Percentiles rank a stretch among this genome's conserved stretches.
Conservation (phyloP, 2,329 filamentous ascomycete genomes). For the Colletotrichum tropicicola region DNA sequence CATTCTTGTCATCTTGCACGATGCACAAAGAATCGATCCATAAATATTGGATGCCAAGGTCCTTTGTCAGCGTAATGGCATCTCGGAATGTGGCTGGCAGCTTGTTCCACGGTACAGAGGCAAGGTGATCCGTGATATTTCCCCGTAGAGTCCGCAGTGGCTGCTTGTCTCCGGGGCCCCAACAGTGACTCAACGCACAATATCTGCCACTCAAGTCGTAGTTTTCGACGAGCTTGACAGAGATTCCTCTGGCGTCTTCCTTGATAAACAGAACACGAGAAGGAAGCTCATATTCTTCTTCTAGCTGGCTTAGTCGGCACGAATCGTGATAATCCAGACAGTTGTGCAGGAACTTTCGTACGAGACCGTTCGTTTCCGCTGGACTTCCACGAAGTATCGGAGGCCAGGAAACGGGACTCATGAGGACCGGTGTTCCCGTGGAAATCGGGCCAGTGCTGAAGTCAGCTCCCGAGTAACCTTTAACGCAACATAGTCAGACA, state of each 20-base stretch:
- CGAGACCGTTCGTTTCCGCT: neutral
- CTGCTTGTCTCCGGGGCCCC: neutral
- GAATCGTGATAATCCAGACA: neutral
- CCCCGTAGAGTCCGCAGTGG: neutral
- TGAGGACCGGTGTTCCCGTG: neutral
- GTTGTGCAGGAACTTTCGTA: neutral
- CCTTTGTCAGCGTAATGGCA: neutral
- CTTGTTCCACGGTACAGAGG: neutral
- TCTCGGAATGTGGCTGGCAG: neutral
- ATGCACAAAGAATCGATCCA: conserved; percentile 30
- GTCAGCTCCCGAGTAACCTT: neutral
- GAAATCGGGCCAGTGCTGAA: neutral
- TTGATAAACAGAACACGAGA: neutral
- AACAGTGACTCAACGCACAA: neutral
- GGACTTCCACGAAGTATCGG: neutral
- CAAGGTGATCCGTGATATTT: neutral
- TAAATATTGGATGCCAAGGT: conserved; percentile 16
- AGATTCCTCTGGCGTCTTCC: neutral
- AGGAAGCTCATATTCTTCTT: neutral
- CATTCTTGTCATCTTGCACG: conserved; percentile 15
- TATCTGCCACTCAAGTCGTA: neutral
- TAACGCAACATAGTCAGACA: neutral
- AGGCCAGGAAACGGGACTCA: neutral
- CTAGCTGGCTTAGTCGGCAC: neutral
- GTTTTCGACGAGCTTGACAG: neutral